These are phyloP conservation scores for Cyclanthera cordifolia DNA, from an alignment of 306 rosid species.

Conservation along the genomic window DNA sequence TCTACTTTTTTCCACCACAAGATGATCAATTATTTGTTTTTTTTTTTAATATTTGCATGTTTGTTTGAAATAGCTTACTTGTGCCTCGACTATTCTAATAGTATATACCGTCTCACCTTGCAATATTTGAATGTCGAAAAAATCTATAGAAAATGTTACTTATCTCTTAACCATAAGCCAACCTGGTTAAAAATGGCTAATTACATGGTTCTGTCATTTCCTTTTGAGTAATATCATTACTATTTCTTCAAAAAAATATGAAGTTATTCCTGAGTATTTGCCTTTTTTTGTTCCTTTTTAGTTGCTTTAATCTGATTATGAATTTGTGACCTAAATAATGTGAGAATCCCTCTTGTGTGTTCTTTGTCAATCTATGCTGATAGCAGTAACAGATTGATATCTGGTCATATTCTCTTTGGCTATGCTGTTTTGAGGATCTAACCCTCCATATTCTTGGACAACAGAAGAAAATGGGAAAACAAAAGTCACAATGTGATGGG, in stretches of 20 bases:
- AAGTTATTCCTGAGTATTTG: neutral
- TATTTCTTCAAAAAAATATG: neutral
- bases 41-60: too few relatives aligned
- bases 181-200: neutral
- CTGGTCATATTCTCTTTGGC: conserved; percentile 2
- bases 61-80: too few relatives aligned
- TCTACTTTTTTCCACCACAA: neutral
- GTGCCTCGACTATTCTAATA: too few relatives aligned
- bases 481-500: conserved; percentile 12
- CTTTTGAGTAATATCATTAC: neutral
- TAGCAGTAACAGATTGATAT: neutral
- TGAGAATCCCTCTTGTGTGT: neutral
- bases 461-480: conserved; percentile 5
- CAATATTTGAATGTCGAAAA: too few relatives aligned
- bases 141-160: too few relatives aligned
- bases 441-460: conserved; percentile 3
- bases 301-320: neutral
- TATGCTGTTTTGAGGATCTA: conserved; percentile 5
- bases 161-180: too few relatives aligned
- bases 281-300: neutral
- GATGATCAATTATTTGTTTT: too few relatives aligned
- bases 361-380: conserved; percentile 3
- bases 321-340: neutral
- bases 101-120: too few relatives aligned
- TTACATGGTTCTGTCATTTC: neutral